A percentile compares a stretch with the other conserved stretches of the same genome.
Conservation (phyloP, 164 flowering plant species). For the Amborella trichopoda region DNA sequence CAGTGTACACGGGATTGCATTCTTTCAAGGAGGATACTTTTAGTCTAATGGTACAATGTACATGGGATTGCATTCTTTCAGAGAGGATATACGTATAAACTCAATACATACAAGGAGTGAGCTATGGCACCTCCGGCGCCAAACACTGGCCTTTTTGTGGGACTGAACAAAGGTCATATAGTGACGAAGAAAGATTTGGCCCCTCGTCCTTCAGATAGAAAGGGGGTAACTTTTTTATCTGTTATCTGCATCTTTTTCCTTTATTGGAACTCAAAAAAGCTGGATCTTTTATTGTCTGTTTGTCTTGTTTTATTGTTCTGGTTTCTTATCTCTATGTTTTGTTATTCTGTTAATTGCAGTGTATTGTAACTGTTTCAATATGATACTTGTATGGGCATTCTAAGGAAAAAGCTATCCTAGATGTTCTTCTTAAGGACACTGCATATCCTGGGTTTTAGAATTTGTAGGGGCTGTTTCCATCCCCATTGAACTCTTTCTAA, state of each 20-base stretch:
- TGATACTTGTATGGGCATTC: neutral
- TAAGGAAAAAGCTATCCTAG: too few species aligned
- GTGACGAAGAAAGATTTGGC: conserved; percentile 41
- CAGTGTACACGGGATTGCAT: too few species aligned
- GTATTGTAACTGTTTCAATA: neutral
- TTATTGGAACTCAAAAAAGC: conserved; percentile 28
- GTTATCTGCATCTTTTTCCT: neutral
- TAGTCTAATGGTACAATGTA: too few species aligned
- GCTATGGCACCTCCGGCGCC: conserved; percentile 46
- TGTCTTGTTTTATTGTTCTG: neutral
- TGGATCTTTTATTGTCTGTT: conserved; percentile 12
- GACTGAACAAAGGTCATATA: conserved; percentile 42
- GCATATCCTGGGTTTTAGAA: too few species aligned
- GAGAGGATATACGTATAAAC: too few species aligned
- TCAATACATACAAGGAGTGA: too few species aligned
- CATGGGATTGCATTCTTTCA: too few species aligned
- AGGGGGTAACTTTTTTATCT: conserved; percentile 25
- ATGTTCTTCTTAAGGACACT: too few species aligned
- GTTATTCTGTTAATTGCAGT: neutral
- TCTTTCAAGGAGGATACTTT: too few species aligned
- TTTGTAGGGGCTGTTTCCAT: too few species aligned
- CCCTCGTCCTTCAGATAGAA: conserved; percentile 43
- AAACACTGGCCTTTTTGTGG: conserved; percentile 44
- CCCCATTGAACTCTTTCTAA: too few species aligned
- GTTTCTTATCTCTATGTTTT: too few species aligned